These are phyloP conservation scores for Drechmeria coniospora DNA, from an alignment of 2,329 filamentous ascomycete species.

Conservation along the genomic window DNA sequence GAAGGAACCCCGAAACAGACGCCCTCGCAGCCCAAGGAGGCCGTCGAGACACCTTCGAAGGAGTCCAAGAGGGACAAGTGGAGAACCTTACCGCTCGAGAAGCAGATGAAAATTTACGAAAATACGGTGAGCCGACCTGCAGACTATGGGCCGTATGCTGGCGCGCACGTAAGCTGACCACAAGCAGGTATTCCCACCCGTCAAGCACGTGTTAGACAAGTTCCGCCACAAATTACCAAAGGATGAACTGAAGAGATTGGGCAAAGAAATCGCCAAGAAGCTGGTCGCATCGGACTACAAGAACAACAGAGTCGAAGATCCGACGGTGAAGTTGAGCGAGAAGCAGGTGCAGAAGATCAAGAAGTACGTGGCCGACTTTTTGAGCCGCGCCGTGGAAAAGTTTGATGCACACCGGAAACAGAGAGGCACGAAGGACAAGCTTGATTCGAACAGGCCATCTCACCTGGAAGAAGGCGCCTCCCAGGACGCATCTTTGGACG, in stretches of 20 bases:
- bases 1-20: conserved; percentile 35
- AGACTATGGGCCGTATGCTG: conserved; percentile 7
- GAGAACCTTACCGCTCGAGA: conserved; percentile 56
- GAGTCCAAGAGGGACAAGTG: conserved; percentile 56
- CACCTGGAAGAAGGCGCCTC: background rate
- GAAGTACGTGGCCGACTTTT: conserved; percentile 67
- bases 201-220: conserved; percentile 75
- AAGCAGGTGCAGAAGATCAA: conserved; percentile 75
- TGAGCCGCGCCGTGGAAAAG: conserved; percentile 73
- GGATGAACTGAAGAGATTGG: conserved; percentile 51
- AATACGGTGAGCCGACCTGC: conserved; percentile 56
- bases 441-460: conserved; percentile 4
- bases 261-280: conserved; percentile 65
- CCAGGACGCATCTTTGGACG: no score
- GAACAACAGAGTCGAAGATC: conserved; percentile 70
- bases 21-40: conserved; percentile 49
- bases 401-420: conserved; percentile 52
- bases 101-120: conserved; percentile 91
- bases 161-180: background rate
- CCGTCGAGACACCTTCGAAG: conserved; percentile 35
- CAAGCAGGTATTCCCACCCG: conserved; percentile 62
- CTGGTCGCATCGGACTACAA: conserved; percentile 87
- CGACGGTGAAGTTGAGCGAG: conserved; percentile 50
- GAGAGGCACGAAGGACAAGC: conserved; percentile 14
- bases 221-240: conserved; percentile 77